phyloP scores from a whole-genome alignment of 345 rosid genomes.

The Hypericum perforatum region DNA sequence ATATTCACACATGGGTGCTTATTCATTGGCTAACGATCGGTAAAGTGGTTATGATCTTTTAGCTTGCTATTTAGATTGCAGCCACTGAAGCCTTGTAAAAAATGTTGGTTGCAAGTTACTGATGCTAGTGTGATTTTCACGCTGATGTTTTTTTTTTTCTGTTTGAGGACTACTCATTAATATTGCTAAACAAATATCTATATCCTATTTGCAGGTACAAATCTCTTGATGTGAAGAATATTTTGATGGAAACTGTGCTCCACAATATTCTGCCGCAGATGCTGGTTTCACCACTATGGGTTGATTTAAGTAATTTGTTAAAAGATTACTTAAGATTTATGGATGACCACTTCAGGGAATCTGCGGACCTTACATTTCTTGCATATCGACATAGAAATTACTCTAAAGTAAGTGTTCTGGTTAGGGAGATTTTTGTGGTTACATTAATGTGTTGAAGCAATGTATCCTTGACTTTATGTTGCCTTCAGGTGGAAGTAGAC shows the following conservation, averaged over 20 bases:
- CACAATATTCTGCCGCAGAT: conserved; percentile 85
- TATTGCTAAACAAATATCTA: not conserved
- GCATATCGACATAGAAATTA: conserved; percentile 97
- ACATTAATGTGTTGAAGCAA: too few relatives aligned
- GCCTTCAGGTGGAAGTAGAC: too few relatives aligned
- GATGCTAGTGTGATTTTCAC: not conserved
- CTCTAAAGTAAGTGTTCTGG: conserved; percentile 54
- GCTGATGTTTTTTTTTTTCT: not conserved
- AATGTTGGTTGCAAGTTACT: not conserved
- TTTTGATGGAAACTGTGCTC: conserved; percentile 80
- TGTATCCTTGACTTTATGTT: too few relatives aligned
- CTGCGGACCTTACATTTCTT: conserved; percentile 93
- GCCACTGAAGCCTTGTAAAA: not conserved
- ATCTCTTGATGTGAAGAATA: conserved; percentile 92
- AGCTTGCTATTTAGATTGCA: conserved; percentile 3
- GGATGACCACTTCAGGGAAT: conserved; percentile 97
- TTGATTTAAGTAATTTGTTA: conserved; percentile 54
- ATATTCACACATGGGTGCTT: conserved; percentile 71
- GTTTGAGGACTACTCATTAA: not conserved
- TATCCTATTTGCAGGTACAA: conserved; percentile 50
- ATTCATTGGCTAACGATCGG: conserved; percentile 76
- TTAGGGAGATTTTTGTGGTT: not conserved
- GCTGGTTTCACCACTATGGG: conserved; percentile 77
- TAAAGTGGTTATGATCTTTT: conserved; percentile 17
- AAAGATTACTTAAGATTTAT: conserved; percentile 88